Base-by-base conservation (phyloP, 108 stramenopile species). In the Nitzschia inconspicua region DNA sequence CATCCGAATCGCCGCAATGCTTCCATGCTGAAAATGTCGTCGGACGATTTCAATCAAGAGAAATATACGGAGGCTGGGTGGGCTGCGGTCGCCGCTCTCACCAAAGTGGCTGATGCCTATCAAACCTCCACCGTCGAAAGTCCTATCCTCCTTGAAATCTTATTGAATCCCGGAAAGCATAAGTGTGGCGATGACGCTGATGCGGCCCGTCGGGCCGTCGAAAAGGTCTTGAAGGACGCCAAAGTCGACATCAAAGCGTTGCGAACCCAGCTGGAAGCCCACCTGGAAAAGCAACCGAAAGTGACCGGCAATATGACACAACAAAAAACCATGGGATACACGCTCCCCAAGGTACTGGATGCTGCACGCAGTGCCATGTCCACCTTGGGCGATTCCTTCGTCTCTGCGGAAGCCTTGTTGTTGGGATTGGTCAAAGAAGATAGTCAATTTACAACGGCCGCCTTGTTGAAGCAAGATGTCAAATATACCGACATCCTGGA, bases 11-110 rank as follows among this genome's bases (percentile, higher is more conserved):
- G 13, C 0, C 26, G 3, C 32, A 39, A 1, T 31, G 19, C 51
- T 31, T n/a, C 62, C 4, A 57, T 79, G 53, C 55, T n/a, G n/a
- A n/a, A 39, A 24, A 78, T 76, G 80, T 60, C 88, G 4, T 35
- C 77, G 8, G 77, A 84, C 16, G 80, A 91, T 55, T 92, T 92
- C 53, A 72, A 85, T 42, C 67, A 85, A 59, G 44, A 68, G 6
- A 78, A 83, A 29, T 92, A 92, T 64, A 92, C 91, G 18, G 84
- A 88, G 37, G 84, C 91, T 1, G 91, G 86, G 1, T 92, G 85
- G 82, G 64, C 85, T 16, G 66, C 72, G 14, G 70, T 89, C 28
- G 80, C 83, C 8, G 63, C 79, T 22, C 66, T 92, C 26, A 84
- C 85, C 42, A 68, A 70, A 25, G 88, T 69, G 20, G 87, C 87